Percentiles rank a stretch among this genome's conserved stretches.
phyloP scores from a whole-genome alignment of 169 alveolate species.

The Besnoitia besnoiti region DNA sequence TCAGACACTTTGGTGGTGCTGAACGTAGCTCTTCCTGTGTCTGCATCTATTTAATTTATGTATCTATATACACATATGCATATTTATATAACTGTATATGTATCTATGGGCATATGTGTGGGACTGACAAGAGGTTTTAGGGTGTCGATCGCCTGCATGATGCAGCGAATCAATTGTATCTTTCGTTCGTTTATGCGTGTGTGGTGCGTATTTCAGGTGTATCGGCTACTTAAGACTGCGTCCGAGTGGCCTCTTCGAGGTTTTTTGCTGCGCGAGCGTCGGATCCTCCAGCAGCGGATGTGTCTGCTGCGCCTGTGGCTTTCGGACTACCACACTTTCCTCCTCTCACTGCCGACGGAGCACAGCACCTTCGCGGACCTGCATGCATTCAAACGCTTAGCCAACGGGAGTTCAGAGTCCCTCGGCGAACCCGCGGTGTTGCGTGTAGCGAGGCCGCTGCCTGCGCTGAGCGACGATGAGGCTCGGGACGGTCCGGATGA shows the following conservation, averaged over 20 bases:
- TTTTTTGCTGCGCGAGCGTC: not conserved
- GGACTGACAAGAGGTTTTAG: too few relatives aligned
- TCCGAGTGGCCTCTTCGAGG: constrained; percentile 10
- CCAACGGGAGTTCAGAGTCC: not conserved
- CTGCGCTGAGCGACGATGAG: not conserved
- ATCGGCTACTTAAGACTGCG: constrained; percentile 25
- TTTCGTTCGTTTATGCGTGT: not conserved
- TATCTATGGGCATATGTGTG: not conserved
- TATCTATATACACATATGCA: not conserved
- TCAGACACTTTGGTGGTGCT: too few relatives aligned
- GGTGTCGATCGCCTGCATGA: not conserved
- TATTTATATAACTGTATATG: not conserved
- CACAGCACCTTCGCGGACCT: constrained; percentile 51
- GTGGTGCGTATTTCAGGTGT: constrained; percentile 26
- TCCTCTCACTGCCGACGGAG: constrained; percentile 54
- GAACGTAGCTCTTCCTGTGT: not conserved
- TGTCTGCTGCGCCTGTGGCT: constrained; percentile 65
- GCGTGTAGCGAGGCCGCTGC: too few relatives aligned
- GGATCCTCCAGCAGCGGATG: constrained; percentile 60
- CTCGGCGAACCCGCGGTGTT: too few relatives aligned
- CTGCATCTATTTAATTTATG: not conserved
- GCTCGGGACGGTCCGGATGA: not conserved
- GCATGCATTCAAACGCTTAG: not conserved
- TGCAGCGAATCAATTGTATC: not conserved
- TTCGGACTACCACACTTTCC: constrained; percentile 48